Evolutionary conservation across 2,329 filamentous ascomycete species (phyloP), one percentile per base, ranked within the genome.

Genomic region (Aspergillus oerlinghausenensis): DNA sequence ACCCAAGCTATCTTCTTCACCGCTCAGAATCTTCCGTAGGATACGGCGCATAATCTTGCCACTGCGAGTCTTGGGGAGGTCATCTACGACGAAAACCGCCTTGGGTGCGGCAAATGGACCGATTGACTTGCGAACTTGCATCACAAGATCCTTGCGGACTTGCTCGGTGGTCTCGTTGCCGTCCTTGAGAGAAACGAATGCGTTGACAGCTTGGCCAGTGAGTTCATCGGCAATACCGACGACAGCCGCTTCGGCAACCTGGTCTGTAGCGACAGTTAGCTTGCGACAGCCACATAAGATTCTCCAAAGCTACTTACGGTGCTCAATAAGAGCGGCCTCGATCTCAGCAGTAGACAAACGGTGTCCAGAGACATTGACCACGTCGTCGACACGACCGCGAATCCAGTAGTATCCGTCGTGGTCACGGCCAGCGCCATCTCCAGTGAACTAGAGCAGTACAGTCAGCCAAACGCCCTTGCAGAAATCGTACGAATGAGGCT

Each of bases 361-460:
- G 77, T 99, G 94, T 28, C 94, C 94, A 66, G 89, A 94, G 60
- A 99, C 94, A 76, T 99, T 99, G 75, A 99, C 93, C 47, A 99
- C 94, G 69, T 99, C 94, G 72, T 99, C 94, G 53, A 99, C 94
- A 75, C 94, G 92, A 63, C 94, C 94, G 61, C 94, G 90, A 74
- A 99, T 99, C 94, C 94, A 99, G 85, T 97, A 99, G 82, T 97
- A 99, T 56, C 94, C 94, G 69, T 99, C 94, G 77, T 96, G 89
- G 74, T 99, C 94, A 71, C 94, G 90, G 58, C 90, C 94, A 55
- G 94, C 94, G 71, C 94, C 94, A 72, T 99, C 94, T 58, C 78
- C 79, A 51, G 77, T 80, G 70, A 80, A 80, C 77, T 79, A 62
- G 55, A 9, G 26, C 26, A 64, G 47, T 64, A 52, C 52, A 61